These are phyloP conservation scores for Talaromyces marneffei DNA, from an alignment of 2,329 filamentous ascomycete species.

Conservation along the genomic window DNA sequence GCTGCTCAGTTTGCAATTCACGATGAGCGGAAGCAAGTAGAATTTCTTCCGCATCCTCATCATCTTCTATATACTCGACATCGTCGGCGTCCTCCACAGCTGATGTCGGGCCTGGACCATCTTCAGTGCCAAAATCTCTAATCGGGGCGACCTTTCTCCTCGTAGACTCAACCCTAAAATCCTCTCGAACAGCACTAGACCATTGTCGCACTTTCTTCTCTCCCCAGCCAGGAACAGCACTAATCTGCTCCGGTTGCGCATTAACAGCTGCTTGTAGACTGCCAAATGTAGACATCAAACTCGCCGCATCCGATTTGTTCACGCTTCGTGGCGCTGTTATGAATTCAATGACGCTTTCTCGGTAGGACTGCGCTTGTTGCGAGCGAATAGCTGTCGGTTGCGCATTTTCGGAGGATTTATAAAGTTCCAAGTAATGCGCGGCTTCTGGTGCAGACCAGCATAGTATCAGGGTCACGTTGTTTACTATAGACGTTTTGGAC, in stretches of 20 bases:
- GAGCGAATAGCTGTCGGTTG: slow-evolving; percentile 76
- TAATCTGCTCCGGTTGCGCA: slow-evolving; percentile 77
- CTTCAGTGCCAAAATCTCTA: slow-evolving; percentile 16
- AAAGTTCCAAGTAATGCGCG: slow-evolving; percentile 86
- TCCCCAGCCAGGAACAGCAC: slow-evolving; percentile 84
- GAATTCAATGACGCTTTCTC: slow-evolving; percentile 84
- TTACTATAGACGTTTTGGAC: slow-evolving; percentile 85
- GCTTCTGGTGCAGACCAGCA: slow-evolving; percentile 95
- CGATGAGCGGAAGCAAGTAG: slow-evolving; percentile 28
- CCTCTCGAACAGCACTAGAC: slow-evolving; percentile 74
- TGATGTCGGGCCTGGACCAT: background rate
- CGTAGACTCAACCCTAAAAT: slow-evolving; percentile 70
- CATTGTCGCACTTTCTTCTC: slow-evolving; percentile 89
- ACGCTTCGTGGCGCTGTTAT: slow-evolving; percentile 83
- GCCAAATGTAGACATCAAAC: slow-evolving; percentile 85
- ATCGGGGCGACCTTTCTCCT: slow-evolving; percentile 47
- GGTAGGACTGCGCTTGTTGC: slow-evolving; percentile 75
- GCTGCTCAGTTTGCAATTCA: slow-evolving; percentile 20
- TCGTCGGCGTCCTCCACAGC: slow-evolving; percentile 26
- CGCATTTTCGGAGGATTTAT: slow-evolving; percentile 90
- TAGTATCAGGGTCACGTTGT: slow-evolving; percentile 84
- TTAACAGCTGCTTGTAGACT: slow-evolving; percentile 82
- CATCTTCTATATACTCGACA: slow-evolving; percentile 28
- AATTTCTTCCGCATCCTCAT: slow-evolving; percentile 45
- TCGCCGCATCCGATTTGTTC: slow-evolving; percentile 91